Conservation (phyloP, 2,329 filamentous ascomycete genomes). For the Aschersonia sp. region DNA sequence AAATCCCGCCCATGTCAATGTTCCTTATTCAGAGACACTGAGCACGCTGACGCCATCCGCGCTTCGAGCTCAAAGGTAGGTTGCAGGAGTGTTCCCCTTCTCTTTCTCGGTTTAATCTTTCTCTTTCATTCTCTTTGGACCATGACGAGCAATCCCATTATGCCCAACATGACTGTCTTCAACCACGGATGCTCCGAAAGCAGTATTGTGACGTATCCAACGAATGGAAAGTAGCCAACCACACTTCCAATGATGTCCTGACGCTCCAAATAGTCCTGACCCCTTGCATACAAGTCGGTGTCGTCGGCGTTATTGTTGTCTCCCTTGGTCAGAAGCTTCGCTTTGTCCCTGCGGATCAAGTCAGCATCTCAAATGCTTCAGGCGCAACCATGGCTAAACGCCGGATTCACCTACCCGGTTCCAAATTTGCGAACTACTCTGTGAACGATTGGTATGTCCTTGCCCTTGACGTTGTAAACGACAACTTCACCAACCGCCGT, state of each 20-base stretch:
- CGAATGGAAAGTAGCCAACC: conserved; percentile 79
- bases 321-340: conserved; percentile 85
- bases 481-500: conserved; percentile 43
- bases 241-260: conserved; percentile 90
- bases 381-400: neutral
- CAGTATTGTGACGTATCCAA: conserved; percentile 94
- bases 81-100: too few species aligned
- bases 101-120: too few species aligned
- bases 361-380: neutral
- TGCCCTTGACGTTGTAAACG: conserved; percentile 69
- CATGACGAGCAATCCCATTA: conserved; percentile 91
- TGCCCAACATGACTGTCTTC: conserved; percentile 84
- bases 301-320: conserved; percentile 95
- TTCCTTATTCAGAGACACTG: too few species aligned
- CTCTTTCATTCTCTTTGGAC: conserved; percentile 62
- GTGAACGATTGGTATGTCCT: conserved; percentile 97
- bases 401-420: conserved; percentile 26
- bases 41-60: too few species aligned
- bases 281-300: conserved; percentile 69
- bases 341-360: conserved; percentile 26
- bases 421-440: conserved; percentile 67
- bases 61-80: too few species aligned
- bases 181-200: conserved; percentile 93
- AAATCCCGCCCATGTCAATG: too few species aligned
- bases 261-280: conserved; percentile 75